These are phyloP conservation scores for Schizopora paradoxa DNA, from an alignment of 1,284 basidiomycete species.

Conservation along the genomic window DNA sequence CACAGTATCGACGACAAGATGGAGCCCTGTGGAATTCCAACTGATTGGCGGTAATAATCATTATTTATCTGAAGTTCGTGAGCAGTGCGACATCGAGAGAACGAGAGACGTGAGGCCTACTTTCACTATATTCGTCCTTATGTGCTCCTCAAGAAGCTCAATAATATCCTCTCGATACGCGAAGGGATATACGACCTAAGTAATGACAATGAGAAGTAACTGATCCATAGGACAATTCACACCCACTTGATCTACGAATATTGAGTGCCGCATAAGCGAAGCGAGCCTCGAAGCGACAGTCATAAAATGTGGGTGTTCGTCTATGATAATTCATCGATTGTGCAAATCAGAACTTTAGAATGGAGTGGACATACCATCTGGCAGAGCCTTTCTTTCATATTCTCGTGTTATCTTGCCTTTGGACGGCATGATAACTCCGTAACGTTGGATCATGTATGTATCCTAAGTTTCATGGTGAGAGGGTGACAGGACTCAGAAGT, in stretches of 20 bases:
- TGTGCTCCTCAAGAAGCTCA: constrained; percentile 79
- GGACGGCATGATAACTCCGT: constrained; percentile 51
- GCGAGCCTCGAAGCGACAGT: constrained; percentile 65
- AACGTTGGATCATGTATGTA: constrained; percentile 57
- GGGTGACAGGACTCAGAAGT: constrained; percentile 4
- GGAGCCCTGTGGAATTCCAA: constrained; percentile 96
- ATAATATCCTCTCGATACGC: constrained; percentile 59
- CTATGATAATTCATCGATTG: constrained; percentile 30
- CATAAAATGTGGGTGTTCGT: constrained; percentile 70
- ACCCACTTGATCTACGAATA: constrained; percentile 81
- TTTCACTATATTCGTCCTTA: constrained; percentile 89
- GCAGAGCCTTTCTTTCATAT: constrained; percentile 58
- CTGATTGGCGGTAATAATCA: constrained; percentile 76
- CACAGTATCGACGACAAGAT: constrained; percentile 87
- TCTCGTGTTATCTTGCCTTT: constrained; percentile 48
- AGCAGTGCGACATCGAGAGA: not conserved
- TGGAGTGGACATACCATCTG: constrained; percentile 50
- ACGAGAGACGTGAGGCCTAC: constrained; percentile 32
- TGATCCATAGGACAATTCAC: too few relatives aligned
- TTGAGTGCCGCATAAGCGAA: constrained; percentile 60
- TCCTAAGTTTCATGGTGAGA: constrained; percentile 38
- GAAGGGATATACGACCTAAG: constrained; percentile 58
- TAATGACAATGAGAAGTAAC: too few relatives aligned
- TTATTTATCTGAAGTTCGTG: constrained; percentile 57
- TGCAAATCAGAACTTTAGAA: not conserved